Percentiles rank a stretch among this genome's conserved stretches.
Conservation (phyloP, 257 asterid species). For the Gentiana straminea region DNA sequence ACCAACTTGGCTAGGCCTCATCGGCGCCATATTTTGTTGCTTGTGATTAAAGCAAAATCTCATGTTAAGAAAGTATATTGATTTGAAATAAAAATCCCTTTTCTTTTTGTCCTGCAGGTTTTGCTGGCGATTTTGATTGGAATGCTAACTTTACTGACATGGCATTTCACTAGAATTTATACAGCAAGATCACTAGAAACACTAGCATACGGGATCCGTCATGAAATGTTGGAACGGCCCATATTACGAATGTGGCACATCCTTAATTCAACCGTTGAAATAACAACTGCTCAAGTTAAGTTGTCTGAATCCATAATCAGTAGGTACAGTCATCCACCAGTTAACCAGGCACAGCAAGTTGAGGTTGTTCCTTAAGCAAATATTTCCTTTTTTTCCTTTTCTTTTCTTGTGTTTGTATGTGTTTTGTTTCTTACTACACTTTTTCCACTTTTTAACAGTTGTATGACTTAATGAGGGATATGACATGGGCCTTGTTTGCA, state of each 20-base stretch:
- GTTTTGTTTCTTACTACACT: neutral
- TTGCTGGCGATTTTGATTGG: conserved; percentile 90
- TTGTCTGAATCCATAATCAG: conserved; percentile 61
- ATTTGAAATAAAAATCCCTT: neutral
- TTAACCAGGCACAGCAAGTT: conserved; percentile 64
- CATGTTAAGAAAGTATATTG: too few relatives aligned
- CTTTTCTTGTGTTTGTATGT: too few relatives aligned
- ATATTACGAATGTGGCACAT: conserved; percentile 84
- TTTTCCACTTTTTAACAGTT: conserved; percentile 41
- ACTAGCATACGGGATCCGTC: conserved; percentile 76
- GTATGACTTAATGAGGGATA: conserved; percentile 73
- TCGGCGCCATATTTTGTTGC: neutral
- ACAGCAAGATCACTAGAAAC: conserved; percentile 63
- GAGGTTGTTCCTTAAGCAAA: conserved; percentile 38
- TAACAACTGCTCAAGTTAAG: conserved; percentile 84
- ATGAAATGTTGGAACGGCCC: conserved; percentile 81
- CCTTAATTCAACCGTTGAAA: conserved; percentile 72
- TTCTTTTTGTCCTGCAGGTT: conserved; percentile 35
- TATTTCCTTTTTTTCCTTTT: neutral
- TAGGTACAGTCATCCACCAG: conserved; percentile 46
- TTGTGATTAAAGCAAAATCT: neutral
- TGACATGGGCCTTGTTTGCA: conserved; percentile 87
- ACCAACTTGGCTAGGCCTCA: too few relatives aligned
- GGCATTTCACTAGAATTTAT: conserved; percentile 87
- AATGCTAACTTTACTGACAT: conserved; percentile 68